A percentile compares a stretch with the other conserved stretches of the same genome.
Conservation (phyloP, 2,329 filamentous ascomycete species). For the Lachnellula occidentalis region DNA sequence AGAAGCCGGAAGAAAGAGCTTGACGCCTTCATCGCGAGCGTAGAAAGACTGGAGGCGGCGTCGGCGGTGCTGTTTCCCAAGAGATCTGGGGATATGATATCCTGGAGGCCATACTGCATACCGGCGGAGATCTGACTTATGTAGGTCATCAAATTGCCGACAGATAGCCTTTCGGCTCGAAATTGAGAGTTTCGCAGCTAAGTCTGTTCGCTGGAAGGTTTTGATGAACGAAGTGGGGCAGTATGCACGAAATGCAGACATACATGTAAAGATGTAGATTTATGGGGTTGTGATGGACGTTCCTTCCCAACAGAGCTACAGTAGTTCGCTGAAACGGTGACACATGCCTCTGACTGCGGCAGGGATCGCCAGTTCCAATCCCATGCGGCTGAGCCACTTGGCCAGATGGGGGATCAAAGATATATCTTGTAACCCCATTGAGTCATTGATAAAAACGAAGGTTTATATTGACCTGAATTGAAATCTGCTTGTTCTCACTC, state of each 20-base stretch:
- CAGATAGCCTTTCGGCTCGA: neutral
- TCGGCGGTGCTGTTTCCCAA: constrained; percentile 4
- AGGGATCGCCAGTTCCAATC: neutral
- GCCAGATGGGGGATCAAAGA: too few species aligned
- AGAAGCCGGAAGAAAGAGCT: neutral
- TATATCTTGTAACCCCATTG: too few species aligned
- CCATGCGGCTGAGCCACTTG: neutral
- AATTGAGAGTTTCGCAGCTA: neutral
- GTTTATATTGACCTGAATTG: neutral
- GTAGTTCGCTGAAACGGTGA: constrained; percentile 3
- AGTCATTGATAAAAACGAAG: neutral
- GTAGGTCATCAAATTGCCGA: neutral
- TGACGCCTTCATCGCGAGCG: neutral
- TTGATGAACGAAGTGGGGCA: neutral
- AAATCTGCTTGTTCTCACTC: neutral
- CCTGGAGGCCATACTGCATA: constrained; percentile 1
- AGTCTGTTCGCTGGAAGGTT: neutral
- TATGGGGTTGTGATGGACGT: neutral
- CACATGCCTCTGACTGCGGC: neutral
- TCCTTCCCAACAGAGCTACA: neutral
- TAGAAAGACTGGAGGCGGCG: neutral
- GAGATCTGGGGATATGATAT: neutral
- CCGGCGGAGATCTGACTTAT: neutral
- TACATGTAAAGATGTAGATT: neutral
- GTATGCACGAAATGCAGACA: neutral